Base-by-base conservation (phyloP, 83 land plant genomes). In the Picea abies region DNA sequence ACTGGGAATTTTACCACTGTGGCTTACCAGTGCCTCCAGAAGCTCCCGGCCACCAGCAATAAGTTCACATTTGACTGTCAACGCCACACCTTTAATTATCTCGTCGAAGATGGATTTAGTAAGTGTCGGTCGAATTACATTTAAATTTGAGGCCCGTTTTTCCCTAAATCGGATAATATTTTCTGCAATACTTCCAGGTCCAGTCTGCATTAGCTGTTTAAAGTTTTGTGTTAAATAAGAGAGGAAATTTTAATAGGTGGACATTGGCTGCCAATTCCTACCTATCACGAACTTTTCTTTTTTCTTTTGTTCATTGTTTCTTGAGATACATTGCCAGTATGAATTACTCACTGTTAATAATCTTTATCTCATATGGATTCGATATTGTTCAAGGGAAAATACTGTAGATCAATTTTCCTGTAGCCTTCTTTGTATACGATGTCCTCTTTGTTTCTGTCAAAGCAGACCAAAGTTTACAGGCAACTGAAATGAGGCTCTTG, bases 1-100 rank as follows among this genome's bases (percentile, higher is more conserved):
- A 89, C 92, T n/a, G 98, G 96, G 39, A 95, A 95, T 84, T 95
- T 95, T 80, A 90, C 92, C 82, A 90, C 92, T 4, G 90, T 95
- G 49, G 98, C 98, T 16, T 83, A 86, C 69, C 96, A 93, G 87
- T 93, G 98, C 83, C 86, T 95, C 66, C 94, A 95, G 86, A 90
- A 83, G 75, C 92, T 95, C 11, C 93, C 98, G 8, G 78, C 94
- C 49, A 81, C 93, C 84, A 91, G 90, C 84, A 92, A 88, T 80
- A 92, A 87, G 83, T 94, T 88, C 84, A 93, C 93, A 49, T 95
- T 92, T 89, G 85, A 84, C 9, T 95, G 96, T 80, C 96, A 95
- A 71, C 90, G 84, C 82, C 92, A 95, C 77, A 91, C 94, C 82
- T 95, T 95, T 84, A 95, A 93, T 79, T 95, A 90, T 82, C 88